Evolutionary conservation across 2,329 filamentous ascomycete species (phyloP).

Genomic region (Alternaria conjuncta): DNA sequence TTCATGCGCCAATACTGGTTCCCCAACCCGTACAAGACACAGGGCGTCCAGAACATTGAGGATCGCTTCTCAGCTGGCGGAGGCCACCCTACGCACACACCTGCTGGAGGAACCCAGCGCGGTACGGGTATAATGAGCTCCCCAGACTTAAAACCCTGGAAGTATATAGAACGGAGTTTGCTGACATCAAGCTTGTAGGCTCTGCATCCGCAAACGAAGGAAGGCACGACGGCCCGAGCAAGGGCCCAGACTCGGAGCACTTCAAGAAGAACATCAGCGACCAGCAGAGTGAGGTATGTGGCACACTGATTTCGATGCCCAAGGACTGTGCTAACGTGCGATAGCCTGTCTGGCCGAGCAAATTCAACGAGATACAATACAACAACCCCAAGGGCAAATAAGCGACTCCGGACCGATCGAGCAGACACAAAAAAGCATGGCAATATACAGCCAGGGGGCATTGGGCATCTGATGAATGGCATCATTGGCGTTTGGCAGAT

Average conservation of each 20-base stretch:
- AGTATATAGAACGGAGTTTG: background rate
- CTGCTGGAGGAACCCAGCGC: conserved; percentile 33
- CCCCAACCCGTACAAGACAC: conserved; percentile 48
- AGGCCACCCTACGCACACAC: conserved; percentile 40
- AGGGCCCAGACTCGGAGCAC: conserved; percentile 35
- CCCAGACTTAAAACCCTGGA: conserved; percentile 1
- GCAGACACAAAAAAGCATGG: conserved; percentile 1
- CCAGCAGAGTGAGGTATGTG: conserved; percentile 36
- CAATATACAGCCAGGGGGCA: background rate
- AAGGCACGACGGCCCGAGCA: conserved; percentile 31
- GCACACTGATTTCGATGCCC: background rate
- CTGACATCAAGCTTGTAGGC: conserved; percentile 17
- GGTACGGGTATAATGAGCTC: conserved; percentile 26
- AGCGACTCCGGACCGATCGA: background rate
- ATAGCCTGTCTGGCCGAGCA: conserved; percentile 33
- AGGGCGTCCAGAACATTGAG: conserved; percentile 44
- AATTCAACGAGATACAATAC: conserved; percentile 43
- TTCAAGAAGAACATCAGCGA: conserved; percentile 34
- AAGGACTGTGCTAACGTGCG: background rate
- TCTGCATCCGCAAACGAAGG: conserved; percentile 28
- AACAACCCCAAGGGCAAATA: conserved; percentile 46
- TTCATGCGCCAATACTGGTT: conserved; percentile 48
- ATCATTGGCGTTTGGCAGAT: conserved; percentile 12
- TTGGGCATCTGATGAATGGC: background rate
- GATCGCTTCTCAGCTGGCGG: conserved; percentile 43